Percentiles rank a stretch among this genome's conserved stretches.
These are phyloP conservation scores for Trypanosoma platydactyli DNA, from an alignment of 208 protist species.

Conservation along the genomic window DNA sequence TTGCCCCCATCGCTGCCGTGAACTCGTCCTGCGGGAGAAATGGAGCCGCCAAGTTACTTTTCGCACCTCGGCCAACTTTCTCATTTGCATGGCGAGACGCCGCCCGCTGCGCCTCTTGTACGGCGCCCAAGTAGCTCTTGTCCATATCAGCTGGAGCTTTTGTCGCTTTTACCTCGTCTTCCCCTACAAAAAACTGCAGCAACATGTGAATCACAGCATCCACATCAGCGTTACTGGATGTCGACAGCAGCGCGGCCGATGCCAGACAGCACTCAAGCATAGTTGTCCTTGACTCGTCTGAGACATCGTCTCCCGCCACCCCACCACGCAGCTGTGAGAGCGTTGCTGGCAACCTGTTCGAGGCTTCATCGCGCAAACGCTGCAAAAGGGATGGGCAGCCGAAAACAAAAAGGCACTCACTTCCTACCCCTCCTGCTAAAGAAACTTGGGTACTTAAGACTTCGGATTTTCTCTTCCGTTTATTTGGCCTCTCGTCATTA, in stretches of 20 bases:
- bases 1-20: conserved; percentile 18
- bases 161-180: neutral
- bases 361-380: conserved; percentile 29
- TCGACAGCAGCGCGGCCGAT: conserved; percentile 15
- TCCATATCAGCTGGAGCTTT: neutral
- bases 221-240: conserved; percentile 5
- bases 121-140: conserved; percentile 29
- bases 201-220: conserved; percentile 9
- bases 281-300: conserved; percentile 5
- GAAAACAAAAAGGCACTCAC: conserved; percentile 24
- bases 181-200: conserved; percentile 37
- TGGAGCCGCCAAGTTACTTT: conserved; percentile 29
- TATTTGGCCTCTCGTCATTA: neutral
- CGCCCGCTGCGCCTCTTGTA: conserved; percentile 33
- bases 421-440: neutral
- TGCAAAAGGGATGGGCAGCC: conserved; percentile 21
- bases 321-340: conserved; percentile 5
- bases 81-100: neutral
- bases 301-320: neutral
- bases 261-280: conserved; percentile 32
- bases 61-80: conserved; percentile 41
- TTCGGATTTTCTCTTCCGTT: too few species aligned
- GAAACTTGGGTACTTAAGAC: too few species aligned
- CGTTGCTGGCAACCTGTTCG: conserved; percentile 3
- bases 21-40: conserved; percentile 38